These are phyloP conservation scores for Eucalyptus camaldulensis DNA, from an alignment of 345 rosid species.

Conservation along the genomic window DNA sequence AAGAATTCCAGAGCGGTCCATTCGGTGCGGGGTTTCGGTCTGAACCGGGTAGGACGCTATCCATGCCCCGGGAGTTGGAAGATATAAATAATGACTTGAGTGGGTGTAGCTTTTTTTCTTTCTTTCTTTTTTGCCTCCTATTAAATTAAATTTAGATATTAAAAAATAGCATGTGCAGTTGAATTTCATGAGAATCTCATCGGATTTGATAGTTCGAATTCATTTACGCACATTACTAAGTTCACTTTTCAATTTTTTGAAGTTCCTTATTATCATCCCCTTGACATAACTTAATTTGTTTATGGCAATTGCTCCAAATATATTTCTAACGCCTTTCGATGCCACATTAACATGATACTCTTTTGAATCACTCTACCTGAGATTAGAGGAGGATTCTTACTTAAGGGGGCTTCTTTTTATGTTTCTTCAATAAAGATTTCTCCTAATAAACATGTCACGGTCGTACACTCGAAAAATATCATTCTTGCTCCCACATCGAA, in stretches of 20 bases:
- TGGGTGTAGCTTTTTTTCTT: not conserved
- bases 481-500: too few species aligned
- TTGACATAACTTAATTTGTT: fast-evolving
- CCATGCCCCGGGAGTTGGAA: not conserved
- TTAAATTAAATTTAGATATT: not conserved
- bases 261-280: too few species aligned
- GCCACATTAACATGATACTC: too few species aligned
- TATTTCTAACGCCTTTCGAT: fast-evolving
- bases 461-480: too few species aligned
- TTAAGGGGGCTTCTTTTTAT: not conserved
- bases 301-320: fast-evolving
- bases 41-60: not conserved
- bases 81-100: fast-evolving
- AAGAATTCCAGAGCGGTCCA: not conserved
- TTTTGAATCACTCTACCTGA: too few species aligned
- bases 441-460: too few species aligned
- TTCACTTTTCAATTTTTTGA: too few species aligned
- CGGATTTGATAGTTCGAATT: not conserved
- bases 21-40: not conserved
- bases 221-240: too few species aligned
- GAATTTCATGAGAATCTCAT: not conserved
- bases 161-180: not conserved
- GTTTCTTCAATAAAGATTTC: too few species aligned
- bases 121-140: too few species aligned
- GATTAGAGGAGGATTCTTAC: too few species aligned